Conservation (phyloP, 1,139 yeast species). For the Yamadazyma kanchanaburiensis region DNA sequence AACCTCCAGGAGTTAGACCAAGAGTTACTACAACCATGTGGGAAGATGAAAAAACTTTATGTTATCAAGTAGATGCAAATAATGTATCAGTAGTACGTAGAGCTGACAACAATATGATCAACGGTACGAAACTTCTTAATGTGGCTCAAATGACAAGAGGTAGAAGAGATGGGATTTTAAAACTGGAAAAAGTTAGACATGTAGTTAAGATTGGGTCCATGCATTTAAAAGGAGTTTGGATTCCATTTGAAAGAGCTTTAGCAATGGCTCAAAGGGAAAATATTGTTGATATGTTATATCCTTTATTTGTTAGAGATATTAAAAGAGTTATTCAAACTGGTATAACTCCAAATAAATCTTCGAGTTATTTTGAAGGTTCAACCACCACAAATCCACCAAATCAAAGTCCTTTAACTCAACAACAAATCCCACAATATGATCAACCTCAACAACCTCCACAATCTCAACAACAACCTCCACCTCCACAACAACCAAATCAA, state of each 20-base stretch:
- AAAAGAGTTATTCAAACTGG: constrained; percentile 62
- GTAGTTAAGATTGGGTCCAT: constrained; percentile 96
- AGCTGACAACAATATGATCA: constrained; percentile 91
- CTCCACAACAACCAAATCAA: constrained; percentile 2
- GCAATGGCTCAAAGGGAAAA: constrained; percentile 90
- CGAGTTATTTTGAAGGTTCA: constrained; percentile 20
- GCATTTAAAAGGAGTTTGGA: constrained; percentile 98
- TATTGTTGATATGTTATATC: constrained; percentile 80
- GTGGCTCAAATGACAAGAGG: constrained; percentile 60
- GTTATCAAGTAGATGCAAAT: constrained; percentile 94
- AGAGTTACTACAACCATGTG: constrained; percentile 93
- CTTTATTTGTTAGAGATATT: constrained; percentile 84
- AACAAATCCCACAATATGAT: constrained; percentile 3
- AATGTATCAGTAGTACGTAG: constrained; percentile 89
- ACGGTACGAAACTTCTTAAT: constrained; percentile 77
- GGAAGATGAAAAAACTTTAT: constrained; percentile 94
- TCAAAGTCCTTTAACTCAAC: constrained; percentile 11
- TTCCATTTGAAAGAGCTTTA: constrained; percentile 90
- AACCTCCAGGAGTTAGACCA: constrained; percentile 63
- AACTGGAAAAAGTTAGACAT: constrained; percentile 83
- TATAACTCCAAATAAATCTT: constrained; percentile 32
- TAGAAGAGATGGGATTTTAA: constrained; percentile 58
- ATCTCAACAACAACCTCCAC: constrained; percentile 1
- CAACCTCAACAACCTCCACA: constrained; percentile 3
- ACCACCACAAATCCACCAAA: constrained; percentile 14